phyloP scores from a whole-genome alignment of 345 rosid species.

The Populus euphratica region DNA sequence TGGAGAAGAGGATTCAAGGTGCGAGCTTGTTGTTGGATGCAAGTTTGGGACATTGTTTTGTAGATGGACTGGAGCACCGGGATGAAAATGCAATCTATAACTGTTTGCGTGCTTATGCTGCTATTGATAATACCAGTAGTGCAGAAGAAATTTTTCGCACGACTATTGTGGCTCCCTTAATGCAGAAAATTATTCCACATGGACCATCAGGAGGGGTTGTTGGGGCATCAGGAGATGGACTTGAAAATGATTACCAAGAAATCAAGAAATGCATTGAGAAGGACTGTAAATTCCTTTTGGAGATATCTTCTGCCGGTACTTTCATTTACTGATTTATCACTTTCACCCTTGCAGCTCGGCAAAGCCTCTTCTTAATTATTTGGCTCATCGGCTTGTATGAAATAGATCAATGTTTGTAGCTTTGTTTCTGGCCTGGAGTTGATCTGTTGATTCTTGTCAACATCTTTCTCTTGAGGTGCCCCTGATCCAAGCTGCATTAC shows the following conservation, averaged over 20 bases:
- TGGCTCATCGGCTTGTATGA: neutral
- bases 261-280: conserved; percentile 58
- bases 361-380: neutral
- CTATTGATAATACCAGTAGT: conserved; percentile 66
- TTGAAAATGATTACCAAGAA: conserved; percentile 71
- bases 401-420: neutral
- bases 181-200: conserved; percentile 59
- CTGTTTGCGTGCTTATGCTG: conserved; percentile 95
- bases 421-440: neutral
- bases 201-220: conserved; percentile 43
- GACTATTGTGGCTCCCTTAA: conserved; percentile 64
- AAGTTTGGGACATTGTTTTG: conserved; percentile 92
- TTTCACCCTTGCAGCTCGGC: neutral
- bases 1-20: conserved; percentile 94
- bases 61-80: conserved; percentile 77
- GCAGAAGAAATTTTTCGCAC: conserved; percentile 91
- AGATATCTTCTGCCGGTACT: conserved; percentile 80
- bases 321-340: neutral
- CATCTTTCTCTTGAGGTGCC: neutral
- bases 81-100: conserved; percentile 91
- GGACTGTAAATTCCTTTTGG: conserved; percentile 81
- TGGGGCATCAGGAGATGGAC: conserved; percentile 62
- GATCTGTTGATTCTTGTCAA: neutral
- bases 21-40: conserved; percentile 84
- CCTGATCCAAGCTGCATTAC: neutral